These are phyloP conservation scores for Clonostachys chloroleuca DNA, from an alignment of 2,329 filamentous ascomycete genomes.

Conservation along the genomic window DNA sequence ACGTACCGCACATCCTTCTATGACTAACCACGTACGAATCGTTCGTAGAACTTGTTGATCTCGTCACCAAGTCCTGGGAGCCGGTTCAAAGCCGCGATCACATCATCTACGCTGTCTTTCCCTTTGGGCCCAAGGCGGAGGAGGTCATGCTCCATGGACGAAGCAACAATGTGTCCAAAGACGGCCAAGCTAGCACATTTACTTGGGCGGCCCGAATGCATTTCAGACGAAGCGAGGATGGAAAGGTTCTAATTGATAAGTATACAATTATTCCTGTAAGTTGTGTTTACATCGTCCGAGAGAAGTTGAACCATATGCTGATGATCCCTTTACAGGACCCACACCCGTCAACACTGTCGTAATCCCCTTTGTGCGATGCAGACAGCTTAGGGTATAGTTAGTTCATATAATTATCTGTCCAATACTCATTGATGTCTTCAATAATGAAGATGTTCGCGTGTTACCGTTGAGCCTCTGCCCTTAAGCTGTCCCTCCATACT, in stretches of 20 bases:
- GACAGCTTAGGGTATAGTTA: too few species aligned
- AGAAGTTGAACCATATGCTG: background rate
- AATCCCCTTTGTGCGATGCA: too few species aligned
- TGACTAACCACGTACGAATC: background rate
- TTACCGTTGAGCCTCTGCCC: too few species aligned
- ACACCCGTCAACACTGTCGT: background rate
- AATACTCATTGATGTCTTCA: too few species aligned
- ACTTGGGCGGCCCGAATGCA: slow-evolving; percentile 1
- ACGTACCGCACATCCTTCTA: too few species aligned
- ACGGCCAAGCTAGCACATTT: background rate
- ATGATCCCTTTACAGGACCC: background rate
- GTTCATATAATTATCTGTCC: too few species aligned
- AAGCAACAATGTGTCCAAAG: background rate
- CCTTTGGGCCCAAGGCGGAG: slow-evolving; percentile 1
- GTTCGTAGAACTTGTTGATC: background rate
- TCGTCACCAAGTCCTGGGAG: slow-evolving; percentile 1
- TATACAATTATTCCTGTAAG: background rate
- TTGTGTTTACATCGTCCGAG: background rate
- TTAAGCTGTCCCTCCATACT: too few species aligned
- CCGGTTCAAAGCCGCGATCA: background rate
- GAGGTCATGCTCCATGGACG: slow-evolving; percentile 1
- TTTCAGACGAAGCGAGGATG: background rate
- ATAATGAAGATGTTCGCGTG: too few species aligned
- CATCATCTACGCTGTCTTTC: background rate
- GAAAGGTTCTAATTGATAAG: background rate